Conservation (phyloP, 1,139 yeast species). For the Suhomyces atakaporum region DNA sequence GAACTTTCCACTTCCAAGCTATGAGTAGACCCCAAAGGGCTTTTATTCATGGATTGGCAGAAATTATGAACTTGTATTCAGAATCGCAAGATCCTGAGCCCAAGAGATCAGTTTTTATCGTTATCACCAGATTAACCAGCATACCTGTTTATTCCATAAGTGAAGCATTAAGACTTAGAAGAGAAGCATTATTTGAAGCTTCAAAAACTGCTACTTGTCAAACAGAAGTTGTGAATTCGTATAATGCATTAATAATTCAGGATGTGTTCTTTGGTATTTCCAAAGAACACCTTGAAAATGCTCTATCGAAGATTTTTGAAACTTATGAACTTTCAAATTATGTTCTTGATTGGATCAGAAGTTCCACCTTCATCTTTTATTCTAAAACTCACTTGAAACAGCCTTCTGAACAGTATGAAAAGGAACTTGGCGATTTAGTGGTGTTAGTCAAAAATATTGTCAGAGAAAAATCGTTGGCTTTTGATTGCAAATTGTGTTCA, state of each 20-base stretch:
- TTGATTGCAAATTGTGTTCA: slow-evolving; percentile 49
- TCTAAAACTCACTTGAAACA: slow-evolving; percentile 27
- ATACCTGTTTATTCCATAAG: slow-evolving; percentile 33
- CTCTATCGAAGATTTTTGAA: slow-evolving; percentile 28
- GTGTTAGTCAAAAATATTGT: slow-evolving; percentile 33
- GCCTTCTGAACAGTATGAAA: slow-evolving; percentile 33
- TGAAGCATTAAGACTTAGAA: slow-evolving; percentile 29
- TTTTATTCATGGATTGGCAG: slow-evolving; percentile 70
- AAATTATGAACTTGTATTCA: slow-evolving; percentile 56
- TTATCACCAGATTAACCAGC: slow-evolving; percentile 37
- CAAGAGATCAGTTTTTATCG: slow-evolving; percentile 66
- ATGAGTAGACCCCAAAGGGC: slow-evolving; percentile 71
- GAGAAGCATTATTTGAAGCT: slow-evolving; percentile 32
- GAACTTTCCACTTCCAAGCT: slow-evolving; percentile 63
- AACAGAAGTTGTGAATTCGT: slow-evolving; percentile 17
- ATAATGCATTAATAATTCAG: slow-evolving; percentile 56
- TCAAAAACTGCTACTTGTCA: slow-evolving; percentile 24
- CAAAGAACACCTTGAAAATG: slow-evolving; percentile 42
- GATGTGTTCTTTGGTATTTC: slow-evolving; percentile 59
- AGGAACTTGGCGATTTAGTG: slow-evolving; percentile 34
- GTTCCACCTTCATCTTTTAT: slow-evolving; percentile 46
- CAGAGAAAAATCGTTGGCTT: slow-evolving; percentile 46
- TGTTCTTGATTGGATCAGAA: slow-evolving; percentile 41
- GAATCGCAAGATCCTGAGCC: slow-evolving; percentile 87
- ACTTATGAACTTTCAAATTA: slow-evolving; percentile 24